Percentiles rank a stretch among this genome's conserved stretches.
Evolutionary conservation across 202 grass and related monocot genomes (phyloP).

Genomic region (Saccharum hybrid): DNA sequence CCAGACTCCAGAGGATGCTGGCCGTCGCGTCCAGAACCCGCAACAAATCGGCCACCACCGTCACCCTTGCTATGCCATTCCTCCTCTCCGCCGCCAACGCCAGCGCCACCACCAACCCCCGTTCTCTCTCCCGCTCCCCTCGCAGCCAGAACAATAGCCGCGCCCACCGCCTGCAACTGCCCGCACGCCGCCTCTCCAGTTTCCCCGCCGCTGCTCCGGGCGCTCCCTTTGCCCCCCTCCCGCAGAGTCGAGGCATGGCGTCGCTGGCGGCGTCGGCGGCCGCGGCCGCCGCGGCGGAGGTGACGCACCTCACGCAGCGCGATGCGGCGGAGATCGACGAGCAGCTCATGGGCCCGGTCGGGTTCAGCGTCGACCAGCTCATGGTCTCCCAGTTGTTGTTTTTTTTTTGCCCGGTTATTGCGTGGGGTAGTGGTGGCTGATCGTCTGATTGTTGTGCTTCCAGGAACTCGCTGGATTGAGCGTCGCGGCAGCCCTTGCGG

Average conservation of each 20-base stretch:
- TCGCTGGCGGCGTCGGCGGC: constrained; percentile 33
- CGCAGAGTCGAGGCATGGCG: constrained; percentile 35
- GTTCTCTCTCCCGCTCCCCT: neutral
- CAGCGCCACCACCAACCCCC: neutral
- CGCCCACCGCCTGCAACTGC: neutral
- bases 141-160: constrained; percentile 31
- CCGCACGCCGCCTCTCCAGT: constrained; percentile 17
- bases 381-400: constrained; percentile 53
- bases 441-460: constrained; percentile 28
- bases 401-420: neutral
- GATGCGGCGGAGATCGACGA: constrained; percentile 83
- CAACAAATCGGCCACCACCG: constrained; percentile 3
- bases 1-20: constrained; percentile 46
- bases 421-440: neutral
- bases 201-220: neutral
- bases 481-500: constrained; percentile 63
- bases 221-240: constrained; percentile 1
- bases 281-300: constrained; percentile 36
- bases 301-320: constrained; percentile 74
- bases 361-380: constrained; percentile 88
- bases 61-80: constrained; percentile 51
- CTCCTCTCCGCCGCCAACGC: constrained; percentile 26
- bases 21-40: constrained; percentile 34
- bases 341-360: constrained; percentile 85
- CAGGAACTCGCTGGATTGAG: constrained; percentile 94